Evolutionary conservation across 2,329 filamentous ascomycete species (phyloP), one percentile per base, ranked within the genome.

Genomic region (Alternaria incomplexa): DNA sequence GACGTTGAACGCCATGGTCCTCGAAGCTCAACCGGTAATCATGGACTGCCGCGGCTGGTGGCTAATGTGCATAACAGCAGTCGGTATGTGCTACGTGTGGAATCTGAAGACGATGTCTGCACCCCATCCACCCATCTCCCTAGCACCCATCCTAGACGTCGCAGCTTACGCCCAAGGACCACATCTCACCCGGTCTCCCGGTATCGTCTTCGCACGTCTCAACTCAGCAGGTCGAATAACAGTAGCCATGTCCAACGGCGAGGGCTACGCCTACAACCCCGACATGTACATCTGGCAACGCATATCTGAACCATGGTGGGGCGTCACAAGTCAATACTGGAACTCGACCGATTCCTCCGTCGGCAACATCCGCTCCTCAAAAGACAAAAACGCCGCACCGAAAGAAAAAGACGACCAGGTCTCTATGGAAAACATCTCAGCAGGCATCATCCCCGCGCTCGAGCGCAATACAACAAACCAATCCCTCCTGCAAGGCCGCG

Each of bases 251-350:
- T 96, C 91, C 23, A 98, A 97, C 72, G 96, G 96, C 20, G 95
- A 99, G 72, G 96, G 96, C 2, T 99, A 93, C 80, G 90, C 90
- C 56, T 99, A 99, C 80, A 92, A 92, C 2, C 88, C 91, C 0
- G 86, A 87, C 17, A 92, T 99, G 90, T 95, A 89, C 79, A 88
- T 90, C 8, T 99, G 96, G 96, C 95, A 98, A 80, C 89, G 94
- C 10, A 85, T 99, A n/a, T 97, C 93, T 3, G 96, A 99, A 77
- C 88, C 93, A 2, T 99, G 96, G 96, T 99, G 96, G 93, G 95
- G 95, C 0, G 93, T 98, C 0, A 94, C 94, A 17, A 97, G 93
- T 71, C 96, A 99, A 77, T 99, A 99, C 79, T 99, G 96, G 96
- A 98, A 99, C 80, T 96, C 93, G 1, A 97, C 93, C 56, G 96